Percentiles rank a stretch among this genome's conserved stretches.
phyloP scores from a whole-genome alignment of 2,329 filamentous ascomycete genomes.

The Diaporthe sp. region DNA sequence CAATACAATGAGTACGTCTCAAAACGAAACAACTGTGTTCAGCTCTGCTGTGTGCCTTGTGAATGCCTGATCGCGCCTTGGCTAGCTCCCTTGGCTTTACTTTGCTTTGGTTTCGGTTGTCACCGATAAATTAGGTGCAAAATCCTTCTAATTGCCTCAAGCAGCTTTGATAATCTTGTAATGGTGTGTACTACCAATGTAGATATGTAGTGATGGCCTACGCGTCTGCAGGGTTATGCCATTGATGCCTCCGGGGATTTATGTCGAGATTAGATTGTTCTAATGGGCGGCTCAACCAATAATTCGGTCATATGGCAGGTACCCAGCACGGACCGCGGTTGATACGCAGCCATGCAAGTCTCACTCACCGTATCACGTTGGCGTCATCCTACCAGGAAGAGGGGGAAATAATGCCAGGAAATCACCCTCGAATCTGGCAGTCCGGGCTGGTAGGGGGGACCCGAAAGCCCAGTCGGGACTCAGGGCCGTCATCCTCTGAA shows the following conservation, averaged over 20 bases:
- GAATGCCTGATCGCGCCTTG: neutral
- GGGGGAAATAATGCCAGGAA: neutral
- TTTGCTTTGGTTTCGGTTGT: neutral
- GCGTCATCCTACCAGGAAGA: neutral
- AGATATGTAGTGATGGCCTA: neutral
- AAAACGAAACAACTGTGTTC: neutral
- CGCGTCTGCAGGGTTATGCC: neutral
- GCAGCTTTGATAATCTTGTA: neutral
- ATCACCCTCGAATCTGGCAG: neutral
- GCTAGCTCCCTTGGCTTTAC: neutral
- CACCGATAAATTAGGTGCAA: neutral
- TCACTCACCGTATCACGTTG: neutral
- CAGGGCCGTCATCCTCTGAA: neutral
- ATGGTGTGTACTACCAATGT: neutral
- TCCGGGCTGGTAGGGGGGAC: neutral
- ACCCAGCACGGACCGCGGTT: neutral
- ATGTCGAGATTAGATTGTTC: neutral
- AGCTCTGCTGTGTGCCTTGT: neutral
- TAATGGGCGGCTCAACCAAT: neutral
- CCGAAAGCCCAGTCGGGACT: neutral
- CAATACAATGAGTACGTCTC: slow-evolving; percentile 29
- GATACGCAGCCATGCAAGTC: neutral
- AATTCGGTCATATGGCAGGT: too few species aligned
- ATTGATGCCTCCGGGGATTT: neutral
- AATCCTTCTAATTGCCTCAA: neutral